Conservation (phyloP, 1,139 yeast species). For the Hansenula sp. region DNA sequence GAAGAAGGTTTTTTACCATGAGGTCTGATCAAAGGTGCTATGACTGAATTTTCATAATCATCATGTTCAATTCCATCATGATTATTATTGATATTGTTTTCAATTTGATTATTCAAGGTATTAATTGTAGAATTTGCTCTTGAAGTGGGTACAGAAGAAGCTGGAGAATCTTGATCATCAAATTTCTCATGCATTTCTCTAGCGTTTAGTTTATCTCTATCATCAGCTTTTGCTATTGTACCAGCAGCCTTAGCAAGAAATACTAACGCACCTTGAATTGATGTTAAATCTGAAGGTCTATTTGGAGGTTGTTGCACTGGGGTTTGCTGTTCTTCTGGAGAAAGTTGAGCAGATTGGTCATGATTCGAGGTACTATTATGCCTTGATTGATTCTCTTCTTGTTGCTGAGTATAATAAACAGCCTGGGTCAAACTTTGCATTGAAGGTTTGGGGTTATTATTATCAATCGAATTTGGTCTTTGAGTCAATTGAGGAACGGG, state of each 20-base stretch:
- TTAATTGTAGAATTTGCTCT: constrained; percentile 1
- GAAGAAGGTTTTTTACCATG: constrained; percentile 18
- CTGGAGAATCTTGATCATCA: constrained; percentile 13
- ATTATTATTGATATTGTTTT: neutral
- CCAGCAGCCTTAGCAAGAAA: constrained; percentile 78
- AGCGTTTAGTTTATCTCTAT: constrained; percentile 65
- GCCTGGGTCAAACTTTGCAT: constrained; percentile 1
- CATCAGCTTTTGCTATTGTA: constrained; percentile 60
- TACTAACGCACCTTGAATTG: constrained; percentile 66
- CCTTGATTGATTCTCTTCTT: neutral
- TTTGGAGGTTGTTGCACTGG: constrained; percentile 14
- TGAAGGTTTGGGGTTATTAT: neutral
- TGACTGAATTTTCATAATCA: constrained; percentile 4
- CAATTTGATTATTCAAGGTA: neutral
- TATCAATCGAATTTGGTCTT: neutral
- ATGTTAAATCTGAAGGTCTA: constrained; percentile 26
- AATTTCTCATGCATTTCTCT: constrained; percentile 45
- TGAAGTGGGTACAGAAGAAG: constrained; percentile 5
- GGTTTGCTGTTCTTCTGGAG: neutral
- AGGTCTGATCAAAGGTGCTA: constrained; percentile 20
- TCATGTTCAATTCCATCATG: constrained; percentile 3
- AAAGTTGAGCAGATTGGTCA: constrained; percentile 2
- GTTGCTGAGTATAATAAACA: neutral
- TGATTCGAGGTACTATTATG: neutral
- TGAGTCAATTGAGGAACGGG: neutral